Evolutionary conservation across 140 eudicot species (phyloP).

Genomic region (Flaveria floridana): DNA sequence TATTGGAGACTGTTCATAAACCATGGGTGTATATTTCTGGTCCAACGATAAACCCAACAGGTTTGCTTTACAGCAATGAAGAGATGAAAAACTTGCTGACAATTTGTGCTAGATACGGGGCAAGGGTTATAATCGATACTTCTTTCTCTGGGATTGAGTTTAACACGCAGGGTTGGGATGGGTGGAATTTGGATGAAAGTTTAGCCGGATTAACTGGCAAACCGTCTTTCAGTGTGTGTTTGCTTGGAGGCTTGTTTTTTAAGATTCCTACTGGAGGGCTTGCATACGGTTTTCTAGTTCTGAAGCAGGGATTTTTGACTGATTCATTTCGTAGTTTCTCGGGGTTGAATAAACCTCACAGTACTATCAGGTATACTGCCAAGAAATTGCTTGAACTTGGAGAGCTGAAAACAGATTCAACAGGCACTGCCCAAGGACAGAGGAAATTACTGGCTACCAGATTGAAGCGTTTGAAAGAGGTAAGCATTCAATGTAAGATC

Average conservation of each 20-base stretch:
- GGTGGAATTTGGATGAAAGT: constrained; percentile 70
- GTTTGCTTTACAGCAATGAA: constrained; percentile 72
- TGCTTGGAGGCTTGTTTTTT: constrained; percentile 77
- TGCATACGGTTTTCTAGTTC: constrained; percentile 64
- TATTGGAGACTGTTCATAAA: constrained; percentile 47
- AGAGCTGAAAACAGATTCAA: constrained; percentile 50
- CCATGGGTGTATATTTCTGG: constrained; percentile 96
- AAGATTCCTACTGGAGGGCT: constrained; percentile 88
- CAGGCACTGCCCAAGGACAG: constrained; percentile 46
- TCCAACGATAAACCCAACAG: constrained; percentile 89
- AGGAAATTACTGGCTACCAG: constrained; percentile 52
- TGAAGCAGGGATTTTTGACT: constrained; percentile 60
- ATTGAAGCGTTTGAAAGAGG: constrained; percentile 74
- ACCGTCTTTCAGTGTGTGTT: constrained; percentile 56
- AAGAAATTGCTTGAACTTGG: constrained; percentile 78
- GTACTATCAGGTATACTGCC: constrained; percentile 66
- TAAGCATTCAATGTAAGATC: constrained; percentile 23
- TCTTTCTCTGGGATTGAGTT: constrained; percentile 81
- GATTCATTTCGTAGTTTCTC: constrained; percentile 63
- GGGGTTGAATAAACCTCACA: constrained; percentile 82
- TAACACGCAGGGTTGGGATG: constrained; percentile 42
- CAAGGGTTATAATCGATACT: constrained; percentile 77
- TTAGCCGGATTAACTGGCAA: constrained; percentile 45
- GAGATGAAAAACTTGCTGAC: constrained; percentile 65
- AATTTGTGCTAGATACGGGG: constrained; percentile 78